phyloP scores from a whole-genome alignment of 1,284 basidiomycete species.

The Puccinia brachypodii region DNA sequence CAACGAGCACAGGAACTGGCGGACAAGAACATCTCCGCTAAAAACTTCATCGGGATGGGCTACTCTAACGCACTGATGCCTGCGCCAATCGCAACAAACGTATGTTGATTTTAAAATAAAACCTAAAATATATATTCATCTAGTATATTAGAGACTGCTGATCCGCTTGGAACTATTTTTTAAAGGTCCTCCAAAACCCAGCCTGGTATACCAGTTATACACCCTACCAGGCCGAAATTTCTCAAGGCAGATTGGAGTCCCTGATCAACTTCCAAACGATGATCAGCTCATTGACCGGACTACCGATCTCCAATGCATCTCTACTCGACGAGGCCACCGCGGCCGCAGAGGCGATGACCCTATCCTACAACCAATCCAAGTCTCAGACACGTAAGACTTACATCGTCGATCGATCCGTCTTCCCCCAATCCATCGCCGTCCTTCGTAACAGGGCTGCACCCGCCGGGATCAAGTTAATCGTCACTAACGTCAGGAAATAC shows the following conservation, averaged over 20 bases:
- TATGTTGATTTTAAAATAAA: constrained; percentile 58
- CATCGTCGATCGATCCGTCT: constrained; percentile 76
- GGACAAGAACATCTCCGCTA: constrained; percentile 74
- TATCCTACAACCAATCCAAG: constrained; percentile 68
- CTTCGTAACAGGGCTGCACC: constrained; percentile 82
- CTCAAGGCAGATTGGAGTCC: constrained; percentile 92
- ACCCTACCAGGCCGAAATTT: constrained; percentile 84
- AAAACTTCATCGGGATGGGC: constrained; percentile 96
- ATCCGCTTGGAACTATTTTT: background rate
- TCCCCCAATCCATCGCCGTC: constrained; percentile 83
- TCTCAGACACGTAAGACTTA: constrained; percentile 72
- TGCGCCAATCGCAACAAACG: constrained; percentile 87
- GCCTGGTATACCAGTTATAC: constrained; percentile 99
- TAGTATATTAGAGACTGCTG: constrained; percentile 25
- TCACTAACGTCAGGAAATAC: constrained; percentile 65
- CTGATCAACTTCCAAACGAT: constrained; percentile 97
- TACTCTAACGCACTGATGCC: constrained; percentile 93
- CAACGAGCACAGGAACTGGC: constrained; percentile 74
- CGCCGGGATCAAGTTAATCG: constrained; percentile 77
- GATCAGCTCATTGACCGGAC: constrained; percentile 87
- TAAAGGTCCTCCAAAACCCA: constrained; percentile 87
- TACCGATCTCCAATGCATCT: constrained; percentile 93
- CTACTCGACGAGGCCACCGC: constrained; percentile 76
- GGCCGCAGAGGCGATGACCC: constrained; percentile 87
- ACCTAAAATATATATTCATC: too few species aligned